phyloP scores from a whole-genome alignment of 305 asterid genomes.

The Fraxinus greggii region DNA sequence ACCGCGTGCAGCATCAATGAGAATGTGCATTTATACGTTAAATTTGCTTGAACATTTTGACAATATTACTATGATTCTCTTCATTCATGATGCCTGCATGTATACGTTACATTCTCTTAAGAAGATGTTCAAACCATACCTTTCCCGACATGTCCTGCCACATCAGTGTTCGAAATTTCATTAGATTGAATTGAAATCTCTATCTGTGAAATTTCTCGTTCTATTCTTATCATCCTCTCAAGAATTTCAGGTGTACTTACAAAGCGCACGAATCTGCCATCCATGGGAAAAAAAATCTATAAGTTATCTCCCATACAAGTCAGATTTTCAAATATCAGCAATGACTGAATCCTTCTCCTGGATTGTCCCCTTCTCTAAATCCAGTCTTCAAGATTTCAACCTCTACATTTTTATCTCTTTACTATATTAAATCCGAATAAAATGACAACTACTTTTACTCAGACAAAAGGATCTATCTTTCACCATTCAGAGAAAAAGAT shows the following conservation, averaged over 20 bases:
- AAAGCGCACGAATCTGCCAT: slow-evolving; percentile 74
- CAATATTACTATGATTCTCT: background rate
- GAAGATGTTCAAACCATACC: slow-evolving; percentile 31
- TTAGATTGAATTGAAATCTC: slow-evolving; percentile 60
- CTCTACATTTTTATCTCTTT: background rate
- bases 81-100: slow-evolving; percentile 1
- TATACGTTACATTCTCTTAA: background rate
- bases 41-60: background rate
- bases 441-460: background rate
- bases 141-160: slow-evolving; percentile 41
- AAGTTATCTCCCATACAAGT: slow-evolving; percentile 9
- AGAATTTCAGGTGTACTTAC: slow-evolving; percentile 85
- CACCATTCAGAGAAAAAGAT: slow-evolving; percentile 8
- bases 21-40: background rate
- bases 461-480: slow-evolving; percentile 10
- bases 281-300: background rate
- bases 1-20: background rate
- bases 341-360: slow-evolving; percentile 4
- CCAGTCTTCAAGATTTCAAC: slow-evolving; percentile 10
- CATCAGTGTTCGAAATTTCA: slow-evolving; percentile 38
- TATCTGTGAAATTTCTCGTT: slow-evolving; percentile 72
- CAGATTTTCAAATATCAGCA: background rate
- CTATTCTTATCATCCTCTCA: slow-evolving; percentile 67
- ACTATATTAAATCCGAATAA: background rate
- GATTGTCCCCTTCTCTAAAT: slow-evolving; percentile 3